Evolutionary conservation across 2,329 filamentous ascomycete genomes (phyloP).

Genomic region (Fusarium sp.): DNA sequence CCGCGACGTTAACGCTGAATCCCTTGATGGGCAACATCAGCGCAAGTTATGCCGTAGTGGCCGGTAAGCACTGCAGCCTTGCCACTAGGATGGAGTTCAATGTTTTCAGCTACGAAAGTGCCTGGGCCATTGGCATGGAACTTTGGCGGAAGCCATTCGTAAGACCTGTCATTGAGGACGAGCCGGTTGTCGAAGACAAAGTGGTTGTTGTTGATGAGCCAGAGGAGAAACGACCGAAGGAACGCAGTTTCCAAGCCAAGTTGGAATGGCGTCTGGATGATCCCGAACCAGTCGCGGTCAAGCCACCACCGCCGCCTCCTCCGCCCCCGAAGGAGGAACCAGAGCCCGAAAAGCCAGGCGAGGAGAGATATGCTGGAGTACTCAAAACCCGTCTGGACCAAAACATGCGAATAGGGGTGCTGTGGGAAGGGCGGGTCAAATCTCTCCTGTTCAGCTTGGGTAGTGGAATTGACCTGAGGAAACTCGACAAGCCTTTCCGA

Average conservation of each 20-base stretch:
- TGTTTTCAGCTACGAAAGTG: conserved; percentile 97
- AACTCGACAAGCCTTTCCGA: conserved; percentile 79
- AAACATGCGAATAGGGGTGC: conserved; percentile 82
- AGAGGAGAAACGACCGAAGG: conserved; percentile 38
- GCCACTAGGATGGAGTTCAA: conserved; percentile 97
- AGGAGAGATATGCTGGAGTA: conserved; percentile 82
- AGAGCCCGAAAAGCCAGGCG: conserved; percentile 49
- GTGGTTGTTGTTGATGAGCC: conserved; percentile 38
- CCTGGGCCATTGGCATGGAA: conserved; percentile 91
- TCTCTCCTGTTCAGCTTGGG: conserved; percentile 93
- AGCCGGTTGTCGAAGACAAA: conserved; percentile 40
- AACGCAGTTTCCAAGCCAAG: conserved; percentile 65
- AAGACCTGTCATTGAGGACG: conserved; percentile 53
- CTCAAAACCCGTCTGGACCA: conserved; percentile 92
- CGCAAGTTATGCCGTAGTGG: conserved; percentile 90
- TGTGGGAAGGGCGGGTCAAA: conserved; percentile 95
- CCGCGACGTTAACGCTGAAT: conserved; percentile 91
- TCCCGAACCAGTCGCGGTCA: conserved; percentile 46
- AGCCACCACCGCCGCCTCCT: conserved; percentile 11
- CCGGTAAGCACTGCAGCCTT: conserved; percentile 82
- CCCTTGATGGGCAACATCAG: conserved; percentile 94
- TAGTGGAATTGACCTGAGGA: conserved; percentile 82
- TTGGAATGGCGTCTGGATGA: conserved; percentile 61
- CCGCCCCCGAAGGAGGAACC: conserved; percentile 18
- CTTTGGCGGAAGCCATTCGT: conserved; percentile 78